Conservation (phyloP, 768 basidiomycete species). For the Peribolospora baueri region DNA sequence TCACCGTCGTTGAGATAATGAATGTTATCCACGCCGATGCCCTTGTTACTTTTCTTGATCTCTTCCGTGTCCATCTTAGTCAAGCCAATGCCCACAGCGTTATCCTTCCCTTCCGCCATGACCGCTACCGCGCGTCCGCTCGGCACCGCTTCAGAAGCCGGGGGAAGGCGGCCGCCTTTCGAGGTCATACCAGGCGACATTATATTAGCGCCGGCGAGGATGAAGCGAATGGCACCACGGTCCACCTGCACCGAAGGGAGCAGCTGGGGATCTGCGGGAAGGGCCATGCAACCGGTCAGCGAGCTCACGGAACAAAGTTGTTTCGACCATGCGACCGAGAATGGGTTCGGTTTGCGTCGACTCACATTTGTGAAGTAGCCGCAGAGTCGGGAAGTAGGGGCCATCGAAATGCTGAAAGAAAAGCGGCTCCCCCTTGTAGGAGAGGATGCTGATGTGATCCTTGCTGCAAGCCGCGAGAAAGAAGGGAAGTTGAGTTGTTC, state of each 20-base stretch:
- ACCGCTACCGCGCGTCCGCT: conserved; percentile 62
- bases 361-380: conserved; percentile 76
- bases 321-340: not conserved
- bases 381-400: conserved; percentile 66
- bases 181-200: conserved; percentile 93
- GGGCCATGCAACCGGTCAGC: not conserved
- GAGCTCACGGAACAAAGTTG: not conserved
- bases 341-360: conserved; percentile 3
- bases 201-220: conserved; percentile 80
- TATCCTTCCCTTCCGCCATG: conserved; percentile 84
- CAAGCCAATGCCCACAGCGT: conserved; percentile 64
- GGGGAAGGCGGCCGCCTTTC: conserved; percentile 63
- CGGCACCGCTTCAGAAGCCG: conserved; percentile 32
- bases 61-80: conserved; percentile 66
- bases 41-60: conserved; percentile 71
- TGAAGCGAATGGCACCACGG: conserved; percentile 90
- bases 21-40: conserved; percentile 65
- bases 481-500: not conserved
- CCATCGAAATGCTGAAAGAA: conserved; percentile 96
- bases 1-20: conserved; percentile 17
- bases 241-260: conserved; percentile 74
- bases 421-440: conserved; percentile 60
- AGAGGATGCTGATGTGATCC: conserved; percentile 86
- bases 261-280: conserved; percentile 53
- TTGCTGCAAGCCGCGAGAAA: conserved; percentile 29